phyloP scores from a whole-genome alignment of 202 grass and related monocot species.

The Digitaria exilis region DNA sequence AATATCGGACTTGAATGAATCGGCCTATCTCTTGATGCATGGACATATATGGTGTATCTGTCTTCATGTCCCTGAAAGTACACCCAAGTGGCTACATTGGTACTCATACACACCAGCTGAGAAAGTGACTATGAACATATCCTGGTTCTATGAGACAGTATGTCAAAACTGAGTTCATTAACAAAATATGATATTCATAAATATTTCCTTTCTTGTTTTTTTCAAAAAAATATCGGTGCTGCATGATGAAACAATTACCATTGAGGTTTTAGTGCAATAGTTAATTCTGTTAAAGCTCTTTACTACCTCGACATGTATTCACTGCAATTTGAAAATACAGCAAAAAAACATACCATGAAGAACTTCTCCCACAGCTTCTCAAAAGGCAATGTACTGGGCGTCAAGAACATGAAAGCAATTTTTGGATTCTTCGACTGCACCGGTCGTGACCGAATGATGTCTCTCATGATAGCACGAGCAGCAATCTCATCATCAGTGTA shows the following conservation, averaged over 20 bases:
- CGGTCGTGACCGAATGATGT: conserved; percentile 61
- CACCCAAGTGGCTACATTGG: conserved; percentile 15
- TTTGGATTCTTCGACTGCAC: conserved; percentile 83
- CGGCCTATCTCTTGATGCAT: conserved; percentile 83
- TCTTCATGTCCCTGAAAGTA: conserved; percentile 89
- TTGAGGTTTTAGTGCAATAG: not conserved
- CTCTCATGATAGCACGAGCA: conserved; percentile 68
- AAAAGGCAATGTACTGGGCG: conserved; percentile 86
- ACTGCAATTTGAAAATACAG: conserved; percentile 21
- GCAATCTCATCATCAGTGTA: conserved; percentile 85
- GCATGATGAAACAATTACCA: not conserved
- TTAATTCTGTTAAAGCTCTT: not conserved
- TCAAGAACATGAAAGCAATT: conserved; percentile 98
- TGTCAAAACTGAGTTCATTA: not conserved
- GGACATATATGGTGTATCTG: conserved; percentile 89
- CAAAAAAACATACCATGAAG: conserved; percentile 72
- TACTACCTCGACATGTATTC: not conserved
- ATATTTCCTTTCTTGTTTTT: not conserved
- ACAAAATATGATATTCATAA: conserved; percentile 11
- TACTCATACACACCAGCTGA: conserved; percentile 22
- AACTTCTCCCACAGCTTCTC: conserved; percentile 98
- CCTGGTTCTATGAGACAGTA: not conserved
- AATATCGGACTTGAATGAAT: conserved; percentile 83
- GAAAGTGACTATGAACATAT: conserved; percentile 2
- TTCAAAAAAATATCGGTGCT: conserved; percentile 4